Evolutionary conservation across 768 basidiomycete species (phyloP).

Genomic region (Calvatia gigantea): DNA sequence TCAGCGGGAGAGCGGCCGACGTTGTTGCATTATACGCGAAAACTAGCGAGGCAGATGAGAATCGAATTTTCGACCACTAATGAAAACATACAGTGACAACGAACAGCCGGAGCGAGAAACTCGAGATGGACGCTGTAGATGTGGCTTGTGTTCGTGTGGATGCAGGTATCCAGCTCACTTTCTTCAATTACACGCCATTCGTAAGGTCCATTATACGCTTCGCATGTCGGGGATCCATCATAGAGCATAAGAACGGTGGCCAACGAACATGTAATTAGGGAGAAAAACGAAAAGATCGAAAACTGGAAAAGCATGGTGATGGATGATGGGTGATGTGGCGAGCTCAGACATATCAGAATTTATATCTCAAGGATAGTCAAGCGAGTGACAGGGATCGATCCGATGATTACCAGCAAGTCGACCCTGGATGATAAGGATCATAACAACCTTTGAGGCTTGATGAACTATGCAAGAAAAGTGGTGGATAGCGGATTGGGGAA

Average conservation of each 20-base stretch:
- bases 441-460: too few relatives aligned
- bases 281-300: neutral
- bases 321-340: neutral
- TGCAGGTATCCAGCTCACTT: neutral
- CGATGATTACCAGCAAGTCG: too few relatives aligned
- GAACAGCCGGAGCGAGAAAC: neutral
- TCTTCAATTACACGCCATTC: neutral
- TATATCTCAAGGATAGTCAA: too few relatives aligned
- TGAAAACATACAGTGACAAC: neutral
- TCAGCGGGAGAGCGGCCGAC: neutral
- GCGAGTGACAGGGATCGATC: too few relatives aligned
- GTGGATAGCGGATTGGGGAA: too few relatives aligned
- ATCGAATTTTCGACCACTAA: neutral
- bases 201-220: neutral
- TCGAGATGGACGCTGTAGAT: conserved; percentile 2
- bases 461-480: too few relatives aligned
- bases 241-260: conserved; percentile 1
- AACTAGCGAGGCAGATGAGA: neutral
- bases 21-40: conserved; percentile 2
- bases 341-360: too few relatives aligned
- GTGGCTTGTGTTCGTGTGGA: neutral
- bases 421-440: too few relatives aligned
- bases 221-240: neutral
- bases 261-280: neutral
- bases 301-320: neutral